Conservation (phyloP, 192 early-diverging fungal genomes). For the Phlyctochytrium bullatum region DNA sequence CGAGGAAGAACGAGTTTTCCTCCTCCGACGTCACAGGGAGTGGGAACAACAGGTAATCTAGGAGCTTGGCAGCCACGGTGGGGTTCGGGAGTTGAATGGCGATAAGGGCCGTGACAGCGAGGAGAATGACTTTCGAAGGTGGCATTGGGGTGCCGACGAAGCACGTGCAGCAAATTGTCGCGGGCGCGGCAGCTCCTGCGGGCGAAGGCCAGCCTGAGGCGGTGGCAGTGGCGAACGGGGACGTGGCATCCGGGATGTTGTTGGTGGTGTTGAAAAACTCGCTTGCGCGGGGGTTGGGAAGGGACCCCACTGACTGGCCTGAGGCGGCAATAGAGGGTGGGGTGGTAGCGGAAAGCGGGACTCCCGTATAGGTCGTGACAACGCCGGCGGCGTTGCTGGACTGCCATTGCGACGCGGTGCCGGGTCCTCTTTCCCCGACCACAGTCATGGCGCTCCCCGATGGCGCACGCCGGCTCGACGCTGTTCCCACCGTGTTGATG, state of each 20-base stretch:
- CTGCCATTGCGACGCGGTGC: no score
- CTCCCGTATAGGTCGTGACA: not conserved
- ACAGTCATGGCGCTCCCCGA: not conserved
- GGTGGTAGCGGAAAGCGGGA: no score
- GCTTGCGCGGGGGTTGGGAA: no score
- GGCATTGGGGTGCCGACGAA: not conserved
- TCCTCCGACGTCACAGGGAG: not conserved
- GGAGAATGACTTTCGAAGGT: not conserved
- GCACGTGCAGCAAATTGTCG: no score
- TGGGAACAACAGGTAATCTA: not conserved
- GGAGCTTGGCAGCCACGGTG: not conserved
- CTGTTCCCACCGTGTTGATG: not conserved
- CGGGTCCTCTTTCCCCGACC: not conserved
- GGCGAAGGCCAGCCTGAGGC: no score
- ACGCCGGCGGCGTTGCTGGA: no score
- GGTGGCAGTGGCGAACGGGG: no score
- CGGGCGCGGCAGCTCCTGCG: no score
- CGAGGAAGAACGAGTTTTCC: not conserved
- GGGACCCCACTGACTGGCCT: no score
- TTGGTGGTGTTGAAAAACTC: not conserved
- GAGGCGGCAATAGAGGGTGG: no score
- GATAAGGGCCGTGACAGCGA: not conserved
- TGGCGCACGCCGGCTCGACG: not conserved
- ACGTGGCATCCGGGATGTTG: no score
- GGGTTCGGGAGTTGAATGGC: not conserved